Evolutionary conservation across 2,329 filamentous ascomycete genomes (phyloP), one percentile per base, ranked within the genome.

Genomic region (Fusarium papillatum): DNA sequence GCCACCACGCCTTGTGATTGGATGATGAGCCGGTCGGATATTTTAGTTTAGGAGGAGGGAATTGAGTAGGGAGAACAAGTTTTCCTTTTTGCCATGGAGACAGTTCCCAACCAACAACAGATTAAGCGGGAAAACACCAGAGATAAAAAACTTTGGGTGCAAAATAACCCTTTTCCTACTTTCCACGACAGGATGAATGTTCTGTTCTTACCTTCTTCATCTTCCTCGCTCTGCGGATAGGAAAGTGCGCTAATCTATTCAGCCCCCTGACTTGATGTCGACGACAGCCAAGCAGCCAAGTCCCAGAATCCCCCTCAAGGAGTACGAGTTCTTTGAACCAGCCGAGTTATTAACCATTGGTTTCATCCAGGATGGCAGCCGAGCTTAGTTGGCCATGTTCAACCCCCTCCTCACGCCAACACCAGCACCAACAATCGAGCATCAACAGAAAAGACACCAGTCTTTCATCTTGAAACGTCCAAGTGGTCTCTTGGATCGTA

Each of bases 1-100:
- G 73, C 73, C 73, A 75, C 73, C 75, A 73, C 73, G 73, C 73
- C 73, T 76, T 66, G 53, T 75, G 70, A 75, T 75, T 74, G 70
- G 73, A 60, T 68, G 19, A 6, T 67, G 14, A 69, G 13, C 0
- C 0, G 1, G 0, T 7, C 29, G 7, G 26, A 24, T 74, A 69
- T 43, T 61, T 17, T 41, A 14, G 16, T 0, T 2, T 34, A 34
- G 9, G 31, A 31, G 29, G 6, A 13, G 31, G 31, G 31, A 2
- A 34, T 29, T 9, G 29, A 29, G 8, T 8, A 2, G 29, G 29
- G 29, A 29, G 11, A 34, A 10, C n/a, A n/a, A 3, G 9, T 34
- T 34, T 34, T 13, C 34, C 34, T 13, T 34, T 11, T 13, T 34
- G 11, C 14, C n/a, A 16, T 16, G n/a, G 17, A 9, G 29, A 29